These are phyloP conservation scores for Albifimbria verrucaria DNA, from an alignment of 2,329 filamentous ascomycete genomes.

Conservation along the genomic window DNA sequence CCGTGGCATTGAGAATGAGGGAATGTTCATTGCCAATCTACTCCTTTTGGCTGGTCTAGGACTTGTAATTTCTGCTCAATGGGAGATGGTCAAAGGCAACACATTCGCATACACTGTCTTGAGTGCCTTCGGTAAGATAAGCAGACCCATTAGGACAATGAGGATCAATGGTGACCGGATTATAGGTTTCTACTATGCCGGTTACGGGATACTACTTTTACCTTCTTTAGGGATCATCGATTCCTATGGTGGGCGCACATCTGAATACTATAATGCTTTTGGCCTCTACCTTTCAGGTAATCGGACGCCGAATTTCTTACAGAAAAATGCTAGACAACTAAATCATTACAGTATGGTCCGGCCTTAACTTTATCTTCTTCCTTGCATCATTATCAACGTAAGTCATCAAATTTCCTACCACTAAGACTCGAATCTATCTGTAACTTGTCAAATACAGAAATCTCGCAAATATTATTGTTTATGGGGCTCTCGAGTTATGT, in stretches of 20 bases:
- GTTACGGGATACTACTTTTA: constrained; percentile 7
- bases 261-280: constrained; percentile 11
- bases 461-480: background rate
- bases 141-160: background rate
- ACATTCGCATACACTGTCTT: constrained; percentile 51
- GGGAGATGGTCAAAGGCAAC: constrained; percentile 51
- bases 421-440: background rate
- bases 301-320: too few species aligned
- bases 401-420: background rate
- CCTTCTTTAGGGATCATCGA: constrained; percentile 8
- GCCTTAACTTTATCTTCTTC: constrained; percentile 9
- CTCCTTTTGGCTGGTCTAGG: constrained; percentile 49
- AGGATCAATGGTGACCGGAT: background rate
- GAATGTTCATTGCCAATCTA: constrained; percentile 52
- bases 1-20: constrained; percentile 45
- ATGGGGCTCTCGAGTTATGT: background rate
- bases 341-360: constrained; percentile 5
- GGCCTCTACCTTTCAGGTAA: constrained; percentile 9
- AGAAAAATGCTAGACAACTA: background rate
- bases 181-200: constrained; percentile 7
- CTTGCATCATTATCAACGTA: constrained; percentile 7
- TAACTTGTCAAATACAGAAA: background rate
- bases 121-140: constrained; percentile 44
- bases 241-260: constrained; percentile 6
- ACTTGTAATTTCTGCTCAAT: constrained; percentile 52